Conservation (phyloP, 345 rosid genomes). For the Dovyalis caffra region DNA sequence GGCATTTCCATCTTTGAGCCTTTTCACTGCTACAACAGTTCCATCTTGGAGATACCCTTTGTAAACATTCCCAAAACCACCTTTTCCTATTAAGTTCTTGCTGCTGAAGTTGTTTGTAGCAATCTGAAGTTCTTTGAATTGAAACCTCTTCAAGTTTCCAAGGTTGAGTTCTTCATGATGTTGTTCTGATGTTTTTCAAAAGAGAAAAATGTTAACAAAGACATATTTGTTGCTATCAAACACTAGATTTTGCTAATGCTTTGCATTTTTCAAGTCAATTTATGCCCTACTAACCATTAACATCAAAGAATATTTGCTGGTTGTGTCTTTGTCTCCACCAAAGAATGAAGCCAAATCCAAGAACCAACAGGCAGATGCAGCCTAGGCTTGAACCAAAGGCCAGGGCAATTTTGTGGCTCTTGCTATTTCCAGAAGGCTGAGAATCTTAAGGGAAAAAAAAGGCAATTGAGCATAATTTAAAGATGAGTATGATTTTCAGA, state of each 20-base stretch:
- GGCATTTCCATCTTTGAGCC: constrained; percentile 70
- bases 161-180: constrained; percentile 61
- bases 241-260: not conserved
- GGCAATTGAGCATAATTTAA: constrained; percentile 17
- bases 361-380: constrained; percentile 58
- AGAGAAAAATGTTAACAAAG: not conserved
- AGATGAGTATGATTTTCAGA: not conserved
- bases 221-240: not conserved
- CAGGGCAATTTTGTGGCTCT: constrained; percentile 59
- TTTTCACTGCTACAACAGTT: constrained; percentile 73
- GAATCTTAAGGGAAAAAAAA: constrained; percentile 38
- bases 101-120: constrained; percentile 89
- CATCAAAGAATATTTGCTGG: constrained; percentile 87
- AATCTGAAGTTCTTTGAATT: constrained; percentile 77
- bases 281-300: constrained; percentile 54
- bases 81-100: constrained; percentile 83
- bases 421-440: constrained; percentile 42
- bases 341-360: constrained; percentile 62
- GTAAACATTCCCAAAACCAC: constrained; percentile 93
- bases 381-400: constrained; percentile 68
- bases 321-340: constrained; percentile 81
- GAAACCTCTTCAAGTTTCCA: constrained; percentile 84
- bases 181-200: constrained; percentile 48
- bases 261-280: not conserved
- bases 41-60: constrained; percentile 83